Evolutionary conservation across 2,329 filamentous ascomycete species (phyloP), one percentile per base, ranked within the genome.

Genomic region (Fusarium hostae): DNA sequence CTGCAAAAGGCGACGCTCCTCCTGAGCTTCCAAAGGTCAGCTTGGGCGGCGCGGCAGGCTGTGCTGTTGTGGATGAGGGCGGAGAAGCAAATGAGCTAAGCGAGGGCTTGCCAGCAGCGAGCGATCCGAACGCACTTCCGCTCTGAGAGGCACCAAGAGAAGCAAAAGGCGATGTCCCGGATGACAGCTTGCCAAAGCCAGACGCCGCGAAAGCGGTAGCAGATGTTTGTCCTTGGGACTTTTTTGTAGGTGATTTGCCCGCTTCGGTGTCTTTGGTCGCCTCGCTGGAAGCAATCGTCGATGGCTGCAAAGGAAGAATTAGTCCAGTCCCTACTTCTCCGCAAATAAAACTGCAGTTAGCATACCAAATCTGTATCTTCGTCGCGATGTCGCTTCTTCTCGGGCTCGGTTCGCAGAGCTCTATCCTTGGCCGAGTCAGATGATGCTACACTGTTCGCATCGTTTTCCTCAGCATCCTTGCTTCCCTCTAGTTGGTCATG

Each of bases 131-230:
- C 13, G 84, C 77, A 69, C 84, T 86, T 37, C 83, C 82, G 22
- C 83, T 82, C 71, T 85, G 83, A 9, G 81, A 82, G 62, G 78
- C 79, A 43, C 86, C 87, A 47, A 91, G 77, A 22, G 84, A 79
- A 41, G 89, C 89, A 77, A 93, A 93, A 1, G 90, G 90, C 7
- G 91, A 94, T 30, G 87, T 83, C 9, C 88, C 86, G 28, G 87
- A 83, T 11, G 91, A 86, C 60, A 94, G 87, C 57, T 90, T 89
- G 57, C 90, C 88, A 76, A 94, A 90, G 22, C 87, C 88, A 6
- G 92, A 94, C 51, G 85, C 86, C 26, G 89, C 89, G 79, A 94
- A 94, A 9, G 90, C 88, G 13, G 88, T 87, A 16, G 85, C 68
- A 10, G 91, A 89, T 22, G 88, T 87, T 56, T 79, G 77, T 39